Percentiles rank a stretch among this genome's conserved stretches.
These are phyloP conservation scores for Dalbergia oliveri DNA, from an alignment of 306 rosid species.

Conservation along the genomic window DNA sequence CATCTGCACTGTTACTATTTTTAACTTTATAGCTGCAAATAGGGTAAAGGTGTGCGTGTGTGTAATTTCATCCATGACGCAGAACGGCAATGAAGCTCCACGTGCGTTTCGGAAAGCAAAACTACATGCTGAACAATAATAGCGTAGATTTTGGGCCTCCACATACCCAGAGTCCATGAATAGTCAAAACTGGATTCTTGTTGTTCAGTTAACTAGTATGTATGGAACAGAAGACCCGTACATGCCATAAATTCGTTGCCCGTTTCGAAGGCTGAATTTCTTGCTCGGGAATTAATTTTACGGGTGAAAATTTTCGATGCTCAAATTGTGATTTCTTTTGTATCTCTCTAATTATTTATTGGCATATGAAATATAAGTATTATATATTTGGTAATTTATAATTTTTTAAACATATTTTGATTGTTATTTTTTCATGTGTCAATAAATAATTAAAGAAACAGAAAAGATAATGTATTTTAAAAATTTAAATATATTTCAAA, in stretches of 20 bases:
- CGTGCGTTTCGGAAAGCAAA: background rate
- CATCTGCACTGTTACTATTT: slow-evolving; percentile 23
- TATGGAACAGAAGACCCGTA: background rate
- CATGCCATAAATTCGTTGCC: background rate
- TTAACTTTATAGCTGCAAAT: slow-evolving; percentile 18
- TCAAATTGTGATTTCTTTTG: too few species aligned
- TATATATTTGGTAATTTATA: too few species aligned
- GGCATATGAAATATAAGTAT: too few species aligned
- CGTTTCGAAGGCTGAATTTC: too few species aligned
- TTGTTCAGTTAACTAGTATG: background rate
- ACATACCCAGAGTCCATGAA: background rate
- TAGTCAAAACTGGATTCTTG: slow-evolving; percentile 27
- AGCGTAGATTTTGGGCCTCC: slow-evolving; percentile 47
- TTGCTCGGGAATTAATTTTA: too few species aligned
- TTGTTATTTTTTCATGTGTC: too few species aligned
- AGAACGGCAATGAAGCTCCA: background rate
- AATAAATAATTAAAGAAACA: too few species aligned
- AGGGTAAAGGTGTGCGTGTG: background rate
- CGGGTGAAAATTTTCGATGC: too few species aligned
- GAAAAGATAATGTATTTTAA: too few species aligned
- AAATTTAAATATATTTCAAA: too few species aligned
- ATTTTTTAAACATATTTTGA: too few species aligned
- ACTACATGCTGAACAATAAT: background rate
- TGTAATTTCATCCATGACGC: background rate
- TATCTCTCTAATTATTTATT: too few species aligned